A percentile compares a stretch with the other conserved stretches of the same genome.
phyloP scores from a whole-genome alignment of 208 protist genomes.

The Wallacemonas collosoma region DNA sequence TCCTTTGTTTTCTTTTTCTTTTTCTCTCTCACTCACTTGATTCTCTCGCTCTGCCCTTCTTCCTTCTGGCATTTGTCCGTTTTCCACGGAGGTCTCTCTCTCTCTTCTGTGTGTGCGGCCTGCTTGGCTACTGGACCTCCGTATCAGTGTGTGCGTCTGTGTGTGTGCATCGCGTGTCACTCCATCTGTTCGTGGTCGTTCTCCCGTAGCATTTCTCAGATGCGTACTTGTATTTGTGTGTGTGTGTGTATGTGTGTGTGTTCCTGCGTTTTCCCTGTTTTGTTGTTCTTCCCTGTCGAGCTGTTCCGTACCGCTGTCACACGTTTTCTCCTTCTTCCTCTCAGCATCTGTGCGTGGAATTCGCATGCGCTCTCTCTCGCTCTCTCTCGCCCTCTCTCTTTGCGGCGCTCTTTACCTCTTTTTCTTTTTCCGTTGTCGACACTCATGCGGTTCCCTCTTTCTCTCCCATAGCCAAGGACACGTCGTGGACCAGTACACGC shows the following conservation, averaged over 20 bases:
- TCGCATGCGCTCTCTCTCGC: neutral
- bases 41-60: too few species aligned
- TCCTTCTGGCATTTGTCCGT: too few species aligned
- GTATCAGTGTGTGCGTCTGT: neutral
- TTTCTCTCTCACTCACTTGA: too few species aligned
- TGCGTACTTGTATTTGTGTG: neutral
- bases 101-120: too few species aligned
- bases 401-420: neutral
- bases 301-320: neutral
- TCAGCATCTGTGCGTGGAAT: neutral
- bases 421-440: neutral
- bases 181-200: too few species aligned
- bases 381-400: neutral
- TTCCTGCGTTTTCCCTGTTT: neutral
- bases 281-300: neutral
- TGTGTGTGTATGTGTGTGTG: neutral
- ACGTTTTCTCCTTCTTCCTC: neutral
- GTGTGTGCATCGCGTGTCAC: neutral
- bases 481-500: neutral
- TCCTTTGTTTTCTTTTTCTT: too few species aligned
- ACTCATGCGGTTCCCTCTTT: conserved; percentile 16
- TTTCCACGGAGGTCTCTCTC: too few species aligned
- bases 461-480: conserved; percentile 8
- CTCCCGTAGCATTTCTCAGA: too few species aligned
- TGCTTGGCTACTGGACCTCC: too few species aligned